Conservation (phyloP, 2,329 filamentous ascomycete species). For the Nemania serpens region DNA sequence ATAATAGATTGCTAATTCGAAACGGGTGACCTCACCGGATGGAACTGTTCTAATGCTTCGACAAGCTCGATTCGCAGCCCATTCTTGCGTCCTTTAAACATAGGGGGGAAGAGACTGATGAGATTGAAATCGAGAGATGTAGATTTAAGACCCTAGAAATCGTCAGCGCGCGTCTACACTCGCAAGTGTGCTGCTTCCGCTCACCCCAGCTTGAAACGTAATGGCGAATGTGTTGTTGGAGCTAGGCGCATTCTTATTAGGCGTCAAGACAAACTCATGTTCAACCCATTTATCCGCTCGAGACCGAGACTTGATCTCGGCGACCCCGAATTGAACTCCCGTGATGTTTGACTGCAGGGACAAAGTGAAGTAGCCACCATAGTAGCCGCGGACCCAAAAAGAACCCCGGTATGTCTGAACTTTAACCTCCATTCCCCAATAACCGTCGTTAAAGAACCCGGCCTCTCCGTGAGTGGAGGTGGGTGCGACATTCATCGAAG, state of each 20-base stretch:
- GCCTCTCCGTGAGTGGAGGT: conserved; percentile 42
- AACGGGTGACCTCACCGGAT: conserved; percentile 47
- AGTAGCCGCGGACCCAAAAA: conserved; percentile 58
- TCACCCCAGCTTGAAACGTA: conserved; percentile 52
- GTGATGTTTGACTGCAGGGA: conserved; percentile 52
- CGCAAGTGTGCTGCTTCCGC: neutral
- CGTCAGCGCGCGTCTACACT: neutral
- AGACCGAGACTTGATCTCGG: conserved; percentile 52
- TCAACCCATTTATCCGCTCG: conserved; percentile 54
- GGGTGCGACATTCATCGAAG: conserved; percentile 53
- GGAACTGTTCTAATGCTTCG: conserved; percentile 55
- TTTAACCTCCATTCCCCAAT: conserved; percentile 61
- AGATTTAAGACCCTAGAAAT: conserved; percentile 41
- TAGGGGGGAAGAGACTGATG: conserved; percentile 64
- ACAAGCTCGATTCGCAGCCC: conserved; percentile 62
- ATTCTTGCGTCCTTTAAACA: conserved; percentile 62
- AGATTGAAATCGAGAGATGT: conserved; percentile 60
- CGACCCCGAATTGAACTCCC: conserved; percentile 50
- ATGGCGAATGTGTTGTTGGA: conserved; percentile 62
- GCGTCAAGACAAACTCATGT: conserved; percentile 52
- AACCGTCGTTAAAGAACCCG: conserved; percentile 59
- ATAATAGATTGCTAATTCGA: neutral
- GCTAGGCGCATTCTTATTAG: conserved; percentile 52
- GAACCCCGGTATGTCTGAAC: conserved; percentile 54
- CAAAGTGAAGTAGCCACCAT: conserved; percentile 53